phyloP scores from a whole-genome alignment of 805 yeast genomes.

The Lachancea cidri region DNA sequence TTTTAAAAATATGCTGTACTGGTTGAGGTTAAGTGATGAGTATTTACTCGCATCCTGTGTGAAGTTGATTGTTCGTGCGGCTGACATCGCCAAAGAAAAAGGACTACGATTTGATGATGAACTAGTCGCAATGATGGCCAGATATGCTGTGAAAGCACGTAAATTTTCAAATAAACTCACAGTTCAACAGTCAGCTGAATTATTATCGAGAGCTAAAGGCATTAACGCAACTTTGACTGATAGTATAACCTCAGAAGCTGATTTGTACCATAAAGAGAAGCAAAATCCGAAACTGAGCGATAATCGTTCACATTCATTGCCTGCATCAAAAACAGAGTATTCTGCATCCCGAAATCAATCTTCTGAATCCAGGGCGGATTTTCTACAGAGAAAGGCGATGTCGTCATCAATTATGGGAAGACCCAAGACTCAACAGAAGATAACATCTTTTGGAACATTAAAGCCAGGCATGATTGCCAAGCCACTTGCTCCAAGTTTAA shows the following conservation, averaged over 20 bases:
- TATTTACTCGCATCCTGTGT: slow-evolving; percentile 67
- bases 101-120: slow-evolving; percentile 46
- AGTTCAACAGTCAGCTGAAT: slow-evolving; percentile 58
- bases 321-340: not conserved
- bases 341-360: slow-evolving; percentile 3
- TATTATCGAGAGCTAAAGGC: slow-evolving; percentile 54
- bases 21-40: slow-evolving; percentile 80
- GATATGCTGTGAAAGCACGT: slow-evolving; percentile 60
- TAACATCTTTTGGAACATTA: slow-evolving; percentile 37
- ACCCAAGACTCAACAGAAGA: slow-evolving; percentile 33
- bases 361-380: slow-evolving; percentile 28
- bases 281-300: slow-evolving; percentile 14
- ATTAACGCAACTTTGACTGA: slow-evolving; percentile 54
- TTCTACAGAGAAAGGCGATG: slow-evolving; percentile 29
- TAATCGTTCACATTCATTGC: not conserved
- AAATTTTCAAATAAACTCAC: slow-evolving; percentile 65
- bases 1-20: slow-evolving; percentile 61
- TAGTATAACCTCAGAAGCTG: slow-evolving; percentile 40
- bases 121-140: slow-evolving; percentile 52
- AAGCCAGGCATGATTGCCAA: slow-evolving; percentile 22
- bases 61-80: slow-evolving; percentile 55
- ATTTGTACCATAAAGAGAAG: slow-evolving; percentile 32
- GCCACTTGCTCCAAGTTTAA: slow-evolving; percentile 20
- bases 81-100: slow-evolving; percentile 58
- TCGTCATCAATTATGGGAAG: slow-evolving; percentile 27